These are phyloP conservation scores for Phytophthora fragariaefolia DNA, from an alignment of 352 stramenopile genomes.

Conservation along the genomic window DNA sequence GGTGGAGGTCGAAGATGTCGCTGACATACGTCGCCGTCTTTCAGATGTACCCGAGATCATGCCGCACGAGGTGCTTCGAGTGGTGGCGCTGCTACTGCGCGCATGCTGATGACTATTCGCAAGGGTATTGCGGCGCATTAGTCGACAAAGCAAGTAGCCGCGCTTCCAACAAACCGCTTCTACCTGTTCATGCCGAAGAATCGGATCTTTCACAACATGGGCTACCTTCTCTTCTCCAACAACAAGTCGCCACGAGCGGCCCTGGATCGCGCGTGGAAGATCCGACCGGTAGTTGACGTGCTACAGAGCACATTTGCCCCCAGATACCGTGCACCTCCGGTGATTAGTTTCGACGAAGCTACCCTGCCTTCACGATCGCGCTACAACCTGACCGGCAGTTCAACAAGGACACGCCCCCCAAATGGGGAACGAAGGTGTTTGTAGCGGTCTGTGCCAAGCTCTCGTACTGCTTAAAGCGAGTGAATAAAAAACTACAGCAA, in stretches of 20 bases:
- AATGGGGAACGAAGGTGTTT: neutral
- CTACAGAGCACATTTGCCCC: conserved; percentile 13
- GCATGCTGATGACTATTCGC: conserved; percentile 1
- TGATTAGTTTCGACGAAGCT: conserved; percentile 7
- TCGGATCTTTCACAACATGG: conserved; percentile 13
- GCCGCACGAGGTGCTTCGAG: conserved; percentile 1
- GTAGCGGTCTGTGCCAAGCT: neutral
- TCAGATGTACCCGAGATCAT: neutral
- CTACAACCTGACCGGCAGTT: neutral
- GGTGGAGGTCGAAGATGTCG: neutral
- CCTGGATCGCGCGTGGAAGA: conserved; percentile 18
- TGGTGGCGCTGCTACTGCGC: neutral
- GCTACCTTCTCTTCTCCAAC: conserved; percentile 23
- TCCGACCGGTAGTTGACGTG: conserved; percentile 3
- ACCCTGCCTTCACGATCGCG: neutral
- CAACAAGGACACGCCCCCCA: neutral
- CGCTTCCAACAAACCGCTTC: conserved; percentile 3
- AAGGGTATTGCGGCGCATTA: conserved; percentile 11
- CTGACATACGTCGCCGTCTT: neutral
- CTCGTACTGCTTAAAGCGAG: neutral
- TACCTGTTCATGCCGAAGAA: conserved; percentile 7
- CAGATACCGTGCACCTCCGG: neutral
- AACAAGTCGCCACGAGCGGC: conserved; percentile 1
- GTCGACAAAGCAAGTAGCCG: neutral
- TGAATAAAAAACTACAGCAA: neutral